Evolutionary conservation across 163 green algal species (phyloP), one percentile per base, ranked within the genome.

Genomic region (Smithsoniella earleae): DNA sequence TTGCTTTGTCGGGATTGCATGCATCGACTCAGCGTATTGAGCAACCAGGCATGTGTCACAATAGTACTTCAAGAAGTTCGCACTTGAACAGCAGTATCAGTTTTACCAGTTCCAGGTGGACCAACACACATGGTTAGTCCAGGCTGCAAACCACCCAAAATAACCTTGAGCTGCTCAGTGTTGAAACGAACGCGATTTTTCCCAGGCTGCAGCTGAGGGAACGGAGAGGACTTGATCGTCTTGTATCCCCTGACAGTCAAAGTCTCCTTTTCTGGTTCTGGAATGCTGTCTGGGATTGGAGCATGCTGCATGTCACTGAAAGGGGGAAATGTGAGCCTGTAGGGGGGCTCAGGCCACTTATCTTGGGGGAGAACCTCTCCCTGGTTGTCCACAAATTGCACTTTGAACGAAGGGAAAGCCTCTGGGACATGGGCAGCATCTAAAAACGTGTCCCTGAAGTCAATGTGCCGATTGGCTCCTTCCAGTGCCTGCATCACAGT

Each of bases 101-200:
- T 99, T 81, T 99, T 99, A 66, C 94, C 94, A 0, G 94, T 98
- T 18, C 94, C 94, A 36, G 94, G 94, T 3, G 94, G 94, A 0
- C 94, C 94, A 36, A 98, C 92, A 28, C 98, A 86, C 89, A 98
- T 92, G 2, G 88, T 97, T 46, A 99, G 82, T 2, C 94, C 94
- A 0, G 86, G 87, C 81, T 95, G 87, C 74, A 96, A 81, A 0
- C 90, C 92, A 95, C 73, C 40, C 4, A 73, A 49, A 62, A 80
- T 80, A 2, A 69, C 76, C 25, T 72, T 22, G 28, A 89, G 82
- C 83, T 98, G 93, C 58, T 92, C 85, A 2, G 88, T 85, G 20
- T 93, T 98, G 80, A 98, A 98, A 25, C 91, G 83, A 27, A 98
- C 90, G 30, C 36, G 52, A 80, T 97, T 97, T n/a, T 80, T 74